A percentile compares a stretch with the other conserved stretches of the same genome.
These are phyloP conservation scores for Colletotrichum tamarilloi DNA, from an alignment of 2,329 filamentous ascomycete genomes.

Conservation along the genomic window DNA sequence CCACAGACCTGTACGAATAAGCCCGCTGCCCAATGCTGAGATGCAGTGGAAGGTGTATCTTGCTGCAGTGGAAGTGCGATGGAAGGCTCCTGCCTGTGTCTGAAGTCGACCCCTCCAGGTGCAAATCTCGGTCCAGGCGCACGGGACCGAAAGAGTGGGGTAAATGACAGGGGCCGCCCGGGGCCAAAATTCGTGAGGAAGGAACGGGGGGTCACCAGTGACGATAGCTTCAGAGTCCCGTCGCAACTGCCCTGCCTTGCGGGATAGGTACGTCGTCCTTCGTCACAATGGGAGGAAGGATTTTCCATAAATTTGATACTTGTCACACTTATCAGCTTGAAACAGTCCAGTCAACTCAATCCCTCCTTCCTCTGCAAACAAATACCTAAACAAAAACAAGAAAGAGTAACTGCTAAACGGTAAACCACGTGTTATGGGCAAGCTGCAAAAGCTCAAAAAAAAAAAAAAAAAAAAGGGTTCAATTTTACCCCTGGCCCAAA, in stretches of 20 bases:
- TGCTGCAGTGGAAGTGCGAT: too few relatives aligned
- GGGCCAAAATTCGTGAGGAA: background rate
- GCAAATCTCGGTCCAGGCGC: conserved; percentile 7
- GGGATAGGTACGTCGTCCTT: too few relatives aligned
- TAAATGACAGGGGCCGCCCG: background rate
- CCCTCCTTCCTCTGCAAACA: background rate
- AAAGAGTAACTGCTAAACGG: background rate
- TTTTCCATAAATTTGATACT: background rate
- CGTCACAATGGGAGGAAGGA: background rate
- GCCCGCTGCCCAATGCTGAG: too few relatives aligned
- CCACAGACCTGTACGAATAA: background rate
- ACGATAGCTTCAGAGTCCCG: background rate
- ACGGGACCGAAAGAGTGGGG: conserved; percentile 19
- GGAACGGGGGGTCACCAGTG: background rate
- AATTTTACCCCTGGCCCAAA: conserved; percentile 12
- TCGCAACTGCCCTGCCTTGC: background rate
- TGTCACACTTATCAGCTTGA: conserved; percentile 14
- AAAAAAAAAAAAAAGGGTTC: too few relatives aligned
- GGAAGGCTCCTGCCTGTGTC: too few relatives aligned
- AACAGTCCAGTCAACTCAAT: background rate
- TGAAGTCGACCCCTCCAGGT: background rate
- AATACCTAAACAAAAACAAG: background rate
- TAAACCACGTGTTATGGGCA: background rate
- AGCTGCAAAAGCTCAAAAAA: background rate
- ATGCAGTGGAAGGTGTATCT: too few relatives aligned